Evolutionary conservation across 768 basidiomycete genomes (phyloP), one percentile per base, ranked within the genome.

Genomic region (Hygrocybe punicea): DNA sequence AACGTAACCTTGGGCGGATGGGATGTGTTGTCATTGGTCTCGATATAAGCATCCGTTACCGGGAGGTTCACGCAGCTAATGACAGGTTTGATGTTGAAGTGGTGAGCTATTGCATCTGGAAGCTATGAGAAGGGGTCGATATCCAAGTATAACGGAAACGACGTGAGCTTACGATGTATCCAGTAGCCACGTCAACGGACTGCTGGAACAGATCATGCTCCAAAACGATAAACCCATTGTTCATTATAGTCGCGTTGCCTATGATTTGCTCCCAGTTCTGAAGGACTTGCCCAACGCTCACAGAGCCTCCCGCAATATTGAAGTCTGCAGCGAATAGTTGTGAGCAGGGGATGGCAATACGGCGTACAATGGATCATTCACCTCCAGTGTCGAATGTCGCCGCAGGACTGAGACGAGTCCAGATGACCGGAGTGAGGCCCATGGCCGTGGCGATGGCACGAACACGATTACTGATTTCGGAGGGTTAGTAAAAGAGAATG

Each of bases 201-300:
- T 93, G 86, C 70, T 86, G 84, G 78, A 91, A 93, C 34, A 93
- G 78, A 71, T 93, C 92, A 68, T 91, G 88, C 69, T 91, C 89
- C 35, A 96, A 80, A 50, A 91, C 88, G 64, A 96, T 91, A 78
- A 96, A 96, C 10, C 93, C 93, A n/a, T 70, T 82, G 64, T 78
- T 60, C 55, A 89, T 73, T 23, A 69, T 65, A 2, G 83, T 72
- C 7, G 80, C 86, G 63, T 85, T 86, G 47, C 71, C 71, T 47
- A 93, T 73, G 72, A 94, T 92, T 60, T 74, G 73, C 62, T 90
- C 76, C 83, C 91, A 93, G 71, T 87, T 87, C 58, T 78, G 73
- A 16, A 88, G 71, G 17, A 87, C 88, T 60, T 86, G 79, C 25
- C 76, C 68, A 4, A 84, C 84, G 6, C 74, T 75, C 37, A 79